A percentile compares a stretch with the other conserved stretches of the same genome.
Evolutionary conservation across 495 filamentous ascomycete genomes (phyloP).

Genomic region (Trichoderma parareesei): DNA sequence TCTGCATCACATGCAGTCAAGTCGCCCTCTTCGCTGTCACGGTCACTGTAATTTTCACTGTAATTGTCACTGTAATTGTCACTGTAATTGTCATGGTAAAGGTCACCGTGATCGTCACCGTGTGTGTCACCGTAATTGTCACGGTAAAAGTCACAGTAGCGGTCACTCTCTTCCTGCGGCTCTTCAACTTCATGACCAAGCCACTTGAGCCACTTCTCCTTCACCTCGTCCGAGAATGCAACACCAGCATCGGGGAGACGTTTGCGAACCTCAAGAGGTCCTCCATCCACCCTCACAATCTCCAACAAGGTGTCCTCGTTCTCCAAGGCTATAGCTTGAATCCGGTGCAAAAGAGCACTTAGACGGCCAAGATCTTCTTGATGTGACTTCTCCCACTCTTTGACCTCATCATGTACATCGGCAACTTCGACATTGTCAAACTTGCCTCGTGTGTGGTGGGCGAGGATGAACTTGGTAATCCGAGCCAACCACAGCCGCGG

Average conservation of each 20-base stretch:
- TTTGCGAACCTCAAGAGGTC: neutral
- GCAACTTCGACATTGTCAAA: conserved; percentile 47
- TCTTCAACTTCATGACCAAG: conserved; percentile 24
- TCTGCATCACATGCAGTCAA: conserved; percentile 32
- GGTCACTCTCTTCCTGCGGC: neutral
- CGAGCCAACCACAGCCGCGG: conserved; percentile 54
- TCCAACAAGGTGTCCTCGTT: conserved; percentile 13
- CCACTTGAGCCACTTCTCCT: conserved; percentile 14
- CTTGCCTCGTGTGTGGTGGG: conserved; percentile 44
- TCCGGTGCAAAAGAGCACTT: conserved; percentile 33
- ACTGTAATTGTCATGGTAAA: too few species aligned
- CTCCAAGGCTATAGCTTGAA: conserved; percentile 31
- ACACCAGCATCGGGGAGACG: neutral
- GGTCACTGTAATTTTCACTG: too few species aligned
- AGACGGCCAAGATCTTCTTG: conserved; percentile 29
- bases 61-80: too few species aligned
- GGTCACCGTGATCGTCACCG: too few species aligned
- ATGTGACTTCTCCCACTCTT: conserved; percentile 47
- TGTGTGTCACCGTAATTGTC: too few species aligned
- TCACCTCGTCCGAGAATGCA: neutral
- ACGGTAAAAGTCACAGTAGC: neutral
- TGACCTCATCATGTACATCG: conserved; percentile 36
- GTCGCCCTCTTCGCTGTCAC: conserved; percentile 21
- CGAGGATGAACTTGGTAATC: conserved; percentile 54
- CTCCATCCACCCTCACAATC: neutral